phyloP scores from a whole-genome alignment of 345 rosid species.

The Chamaenerion angustifolium region DNA sequence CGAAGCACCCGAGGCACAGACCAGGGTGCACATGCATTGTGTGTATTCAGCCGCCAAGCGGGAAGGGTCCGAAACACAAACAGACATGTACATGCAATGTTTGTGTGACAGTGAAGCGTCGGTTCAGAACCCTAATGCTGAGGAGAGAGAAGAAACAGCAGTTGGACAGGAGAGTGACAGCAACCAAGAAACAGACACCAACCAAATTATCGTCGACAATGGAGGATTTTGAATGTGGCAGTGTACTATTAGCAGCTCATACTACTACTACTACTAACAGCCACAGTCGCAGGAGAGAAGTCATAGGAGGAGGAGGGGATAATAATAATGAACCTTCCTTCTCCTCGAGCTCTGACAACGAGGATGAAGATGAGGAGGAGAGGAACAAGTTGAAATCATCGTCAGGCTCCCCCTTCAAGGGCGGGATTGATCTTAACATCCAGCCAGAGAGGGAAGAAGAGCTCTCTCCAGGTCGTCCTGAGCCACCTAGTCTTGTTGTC shows the following conservation, averaged over 20 bases:
- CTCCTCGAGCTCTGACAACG: too few species aligned
- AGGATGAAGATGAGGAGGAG: constrained; percentile 23
- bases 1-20: constrained; percentile 89
- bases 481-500: constrained; percentile 31
- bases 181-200: constrained; percentile 26
- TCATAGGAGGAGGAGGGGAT: too few species aligned
- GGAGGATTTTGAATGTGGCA: constrained; percentile 20
- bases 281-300: too few species aligned
- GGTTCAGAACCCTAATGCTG: constrained; percentile 52
- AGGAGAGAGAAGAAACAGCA: constrained; percentile 59
- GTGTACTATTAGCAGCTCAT: constrained; percentile 27
- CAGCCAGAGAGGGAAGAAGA: constrained; percentile 90
- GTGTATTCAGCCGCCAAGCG: constrained; percentile 92
- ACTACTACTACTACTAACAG: constrained; percentile 1
- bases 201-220: constrained; percentile 20
- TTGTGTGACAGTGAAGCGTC: constrained; percentile 65
- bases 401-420: constrained; percentile 42
- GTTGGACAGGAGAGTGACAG: constrained; percentile 31
- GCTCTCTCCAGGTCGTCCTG: constrained; percentile 39
- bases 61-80: constrained; percentile 77
- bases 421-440: constrained; percentile 77
- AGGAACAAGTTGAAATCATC: constrained; percentile 28
- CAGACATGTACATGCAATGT: constrained; percentile 65
- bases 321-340: too few species aligned
- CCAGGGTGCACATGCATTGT: constrained; percentile 89